These are phyloP conservation scores for Komagataella pseudopastoris DNA, from an alignment of 805 yeast genomes.

Conservation along the genomic window DNA sequence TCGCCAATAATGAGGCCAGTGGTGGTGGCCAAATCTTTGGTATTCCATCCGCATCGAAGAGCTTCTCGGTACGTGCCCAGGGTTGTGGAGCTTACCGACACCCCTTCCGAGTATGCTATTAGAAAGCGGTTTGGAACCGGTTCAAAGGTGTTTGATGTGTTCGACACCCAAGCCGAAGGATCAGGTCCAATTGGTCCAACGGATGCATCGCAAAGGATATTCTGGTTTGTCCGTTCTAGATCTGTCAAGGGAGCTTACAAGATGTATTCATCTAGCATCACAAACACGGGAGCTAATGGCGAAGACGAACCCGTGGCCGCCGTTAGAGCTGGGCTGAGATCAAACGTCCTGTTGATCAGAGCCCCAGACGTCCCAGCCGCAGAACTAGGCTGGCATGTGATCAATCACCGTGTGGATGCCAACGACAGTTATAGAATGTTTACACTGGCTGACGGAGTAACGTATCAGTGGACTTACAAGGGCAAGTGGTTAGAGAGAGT, in stretches of 20 bases:
- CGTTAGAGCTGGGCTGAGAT: slow-evolving; percentile 45
- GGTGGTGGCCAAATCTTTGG: slow-evolving; percentile 36
- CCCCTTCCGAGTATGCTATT: slow-evolving; percentile 28
- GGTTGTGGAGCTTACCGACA: slow-evolving; percentile 27
- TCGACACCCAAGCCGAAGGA: slow-evolving; percentile 24
- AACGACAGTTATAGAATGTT: slow-evolving; percentile 47
- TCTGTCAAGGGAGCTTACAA: slow-evolving; percentile 57
- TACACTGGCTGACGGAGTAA: slow-evolving; percentile 42
- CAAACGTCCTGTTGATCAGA: slow-evolving; percentile 41
- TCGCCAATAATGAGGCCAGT: slow-evolving; percentile 50
- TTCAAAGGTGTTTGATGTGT: slow-evolving; percentile 42
- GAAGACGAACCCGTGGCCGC: slow-evolving; percentile 47
- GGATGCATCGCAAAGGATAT: slow-evolving; percentile 29
- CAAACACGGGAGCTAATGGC: slow-evolving; percentile 29
- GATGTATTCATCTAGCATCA: slow-evolving; percentile 30
- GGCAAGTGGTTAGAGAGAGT: slow-evolving; percentile 48
- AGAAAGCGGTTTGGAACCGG: slow-evolving; percentile 50
- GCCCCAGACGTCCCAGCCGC: slow-evolving; percentile 34
- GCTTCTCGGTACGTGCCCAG: slow-evolving; percentile 43
- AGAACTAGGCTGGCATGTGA: slow-evolving; percentile 52
- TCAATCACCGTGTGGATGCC: slow-evolving; percentile 48
- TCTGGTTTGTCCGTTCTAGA: slow-evolving; percentile 46
- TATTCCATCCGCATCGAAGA: slow-evolving; percentile 42
- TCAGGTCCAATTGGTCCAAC: slow-evolving; percentile 24
- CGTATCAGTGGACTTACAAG: slow-evolving; percentile 52